phyloP scores from a whole-genome alignment of 129 eudicot species.

The Flaveria ramosissima region DNA sequence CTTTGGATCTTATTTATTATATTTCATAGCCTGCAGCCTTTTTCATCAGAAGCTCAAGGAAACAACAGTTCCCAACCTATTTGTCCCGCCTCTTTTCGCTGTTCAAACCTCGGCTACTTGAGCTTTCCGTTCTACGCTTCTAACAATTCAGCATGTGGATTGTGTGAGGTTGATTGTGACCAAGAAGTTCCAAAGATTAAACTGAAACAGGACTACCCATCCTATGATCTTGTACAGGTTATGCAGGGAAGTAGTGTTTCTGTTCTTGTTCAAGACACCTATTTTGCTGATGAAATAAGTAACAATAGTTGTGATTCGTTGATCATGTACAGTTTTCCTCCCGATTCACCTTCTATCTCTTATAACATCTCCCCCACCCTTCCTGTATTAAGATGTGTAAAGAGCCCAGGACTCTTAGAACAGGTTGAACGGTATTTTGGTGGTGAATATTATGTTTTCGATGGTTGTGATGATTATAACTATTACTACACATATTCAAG shows the following conservation, averaged over 20 bases:
- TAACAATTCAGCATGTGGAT: conserved; percentile 22
- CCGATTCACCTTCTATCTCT: conserved; percentile 18
- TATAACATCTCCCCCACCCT: conserved; percentile 12
- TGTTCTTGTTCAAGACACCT: conserved; percentile 21
- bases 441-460: conserved; percentile 26
- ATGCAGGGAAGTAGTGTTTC: conserved; percentile 1
- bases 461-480: conserved; percentile 14
- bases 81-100: conserved; percentile 28
- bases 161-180: conserved; percentile 31
- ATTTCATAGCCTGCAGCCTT: not conserved
- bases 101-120: conserved; percentile 15
- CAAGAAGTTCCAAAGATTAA: conserved; percentile 18
- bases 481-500: conserved; percentile 25
- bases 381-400: conserved; percentile 25
- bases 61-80: conserved; percentile 18
- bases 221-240: conserved; percentile 26
- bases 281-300: conserved; percentile 10
- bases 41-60: conserved; percentile 16
- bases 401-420: not conserved
- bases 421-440: conserved; percentile 16
- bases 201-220: conserved; percentile 22
- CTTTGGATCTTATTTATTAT: conserved; percentile 5
- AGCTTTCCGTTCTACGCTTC: conserved; percentile 34
- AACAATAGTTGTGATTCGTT: conserved; percentile 22
- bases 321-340: conserved; percentile 5